A percentile compares a stretch with the other conserved stretches of the same genome.
These are phyloP conservation scores for Helicostylum pulchrum DNA, from an alignment of 192 early-diverging fungal genomes.

Conservation along the genomic window DNA sequence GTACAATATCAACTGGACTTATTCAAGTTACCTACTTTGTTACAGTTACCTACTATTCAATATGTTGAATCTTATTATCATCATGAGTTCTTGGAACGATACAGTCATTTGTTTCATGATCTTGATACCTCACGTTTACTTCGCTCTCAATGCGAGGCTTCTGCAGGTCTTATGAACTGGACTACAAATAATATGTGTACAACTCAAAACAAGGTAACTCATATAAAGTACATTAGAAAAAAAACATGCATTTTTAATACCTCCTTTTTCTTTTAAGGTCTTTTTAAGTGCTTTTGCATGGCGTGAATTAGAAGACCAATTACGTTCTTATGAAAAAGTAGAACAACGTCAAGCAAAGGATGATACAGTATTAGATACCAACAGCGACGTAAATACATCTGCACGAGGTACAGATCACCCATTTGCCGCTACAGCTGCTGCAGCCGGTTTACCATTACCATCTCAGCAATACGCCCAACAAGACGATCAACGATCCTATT, in stretches of 20 bases:
- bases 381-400: neutral
- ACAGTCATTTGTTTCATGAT: constrained; percentile 28
- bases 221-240: neutral
- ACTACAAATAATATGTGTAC: constrained; percentile 40
- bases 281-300: constrained; percentile 59
- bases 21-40: constrained; percentile 62
- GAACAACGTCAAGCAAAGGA: constrained; percentile 44
- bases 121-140: constrained; percentile 35
- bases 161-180: constrained; percentile 46
- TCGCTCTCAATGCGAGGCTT: constrained; percentile 36
- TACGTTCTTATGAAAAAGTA: constrained; percentile 59
- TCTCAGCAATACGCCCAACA: neutral
- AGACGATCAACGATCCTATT: constrained; percentile 32
- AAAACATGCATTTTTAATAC: neutral
- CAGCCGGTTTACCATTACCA: constrained; percentile 23
- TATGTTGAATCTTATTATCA: constrained; percentile 67
- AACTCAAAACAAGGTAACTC: constrained; percentile 16
- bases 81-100: constrained; percentile 72
- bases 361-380: neutral
- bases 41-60: constrained; percentile 61
- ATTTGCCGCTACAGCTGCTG: constrained; percentile 16
- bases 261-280: constrained; percentile 38
- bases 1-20: constrained; percentile 69
- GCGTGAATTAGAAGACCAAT: constrained; percentile 58
- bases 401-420: neutral